Percentiles rank a stretch among this genome's conserved stretches.
Conservation (phyloP, 768 basidiomycete genomes). For the Nidula microcarpa region DNA sequence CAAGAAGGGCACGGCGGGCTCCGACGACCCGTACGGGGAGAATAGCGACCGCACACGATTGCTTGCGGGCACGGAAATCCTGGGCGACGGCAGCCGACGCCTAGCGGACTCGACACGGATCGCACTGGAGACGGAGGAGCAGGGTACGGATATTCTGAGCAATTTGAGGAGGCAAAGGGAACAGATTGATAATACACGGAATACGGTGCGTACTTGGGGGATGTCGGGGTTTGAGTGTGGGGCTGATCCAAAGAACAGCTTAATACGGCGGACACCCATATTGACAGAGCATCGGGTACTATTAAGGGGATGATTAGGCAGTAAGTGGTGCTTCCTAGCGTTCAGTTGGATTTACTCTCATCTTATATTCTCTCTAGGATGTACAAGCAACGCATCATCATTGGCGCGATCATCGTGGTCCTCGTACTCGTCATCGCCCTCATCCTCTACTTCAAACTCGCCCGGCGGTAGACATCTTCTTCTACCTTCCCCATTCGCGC, state of each 20-base stretch:
- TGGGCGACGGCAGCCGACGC: conserved; percentile 73
- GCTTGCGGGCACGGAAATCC: conserved; percentile 63
- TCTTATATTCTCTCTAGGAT: conserved; percentile 49
- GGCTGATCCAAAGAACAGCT: conserved; percentile 41
- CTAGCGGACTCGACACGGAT: conserved; percentile 78
- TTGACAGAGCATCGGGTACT: conserved; percentile 86
- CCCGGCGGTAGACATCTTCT: conserved; percentile 9
- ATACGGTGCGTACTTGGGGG: conserved; percentile 53
- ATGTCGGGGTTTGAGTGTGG: neutral
- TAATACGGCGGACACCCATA: conserved; percentile 73
- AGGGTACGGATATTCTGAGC: conserved; percentile 85
- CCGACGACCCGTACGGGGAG: conserved; percentile 74
- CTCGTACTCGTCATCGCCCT: conserved; percentile 71
- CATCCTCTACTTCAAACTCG: conserved; percentile 64
- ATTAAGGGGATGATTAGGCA: conserved; percentile 90
- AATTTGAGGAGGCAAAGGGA: conserved; percentile 82
- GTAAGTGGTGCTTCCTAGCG: conserved; percentile 41
- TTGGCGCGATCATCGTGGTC: conserved; percentile 71
- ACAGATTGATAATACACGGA: conserved; percentile 84
- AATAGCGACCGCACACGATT: conserved; percentile 68
- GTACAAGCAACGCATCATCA: conserved; percentile 86
- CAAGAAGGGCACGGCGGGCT: conserved; percentile 19
- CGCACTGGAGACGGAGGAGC: conserved; percentile 89
- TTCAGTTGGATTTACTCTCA: neutral
- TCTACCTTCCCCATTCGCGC: too few relatives aligned